These are phyloP conservation scores for Powellomyces hirtus DNA, from an alignment of 192 early-diverging fungal species.

Conservation along the genomic window DNA sequence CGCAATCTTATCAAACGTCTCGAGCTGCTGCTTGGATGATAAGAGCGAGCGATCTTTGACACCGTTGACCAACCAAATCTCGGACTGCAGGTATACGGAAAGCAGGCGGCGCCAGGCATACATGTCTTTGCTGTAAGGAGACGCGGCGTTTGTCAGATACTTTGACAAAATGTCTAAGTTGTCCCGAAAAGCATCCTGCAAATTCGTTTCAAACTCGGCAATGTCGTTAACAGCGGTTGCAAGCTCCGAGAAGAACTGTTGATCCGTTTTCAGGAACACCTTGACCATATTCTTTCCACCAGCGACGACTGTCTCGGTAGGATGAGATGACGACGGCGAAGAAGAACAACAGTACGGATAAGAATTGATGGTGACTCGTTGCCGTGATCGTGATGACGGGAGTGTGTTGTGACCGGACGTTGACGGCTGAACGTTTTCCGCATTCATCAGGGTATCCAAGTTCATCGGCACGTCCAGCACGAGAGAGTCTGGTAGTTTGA, in stretches of 20 bases:
- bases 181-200: constrained; percentile 50
- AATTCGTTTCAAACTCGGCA: constrained; percentile 51
- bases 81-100: constrained; percentile 63
- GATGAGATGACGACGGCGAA: not conserved
- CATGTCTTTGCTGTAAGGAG: constrained; percentile 74
- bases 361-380: not conserved
- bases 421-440: no score
- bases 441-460: no score
- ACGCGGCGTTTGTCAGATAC: constrained; percentile 56
- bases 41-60: constrained; percentile 59
- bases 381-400: no score
- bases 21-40: constrained; percentile 57
- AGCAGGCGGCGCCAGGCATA: constrained; percentile 73
- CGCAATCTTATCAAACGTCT: constrained; percentile 49
- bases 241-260: constrained; percentile 21
- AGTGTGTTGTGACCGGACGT: no score
- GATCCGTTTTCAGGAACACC: constrained; percentile 19
- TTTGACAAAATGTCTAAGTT: constrained; percentile 53
- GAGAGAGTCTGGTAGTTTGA: no score
- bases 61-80: constrained; percentile 64
- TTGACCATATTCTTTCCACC: constrained; percentile 8
- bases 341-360: no score
- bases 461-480: no score
- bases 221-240: constrained; percentile 18
- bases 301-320: not conserved